A percentile compares a stretch with the other conserved stretches of the same genome.
Conservation (phyloP, 2,329 filamentous ascomycete genomes). For the Grosmannia huntii region DNA sequence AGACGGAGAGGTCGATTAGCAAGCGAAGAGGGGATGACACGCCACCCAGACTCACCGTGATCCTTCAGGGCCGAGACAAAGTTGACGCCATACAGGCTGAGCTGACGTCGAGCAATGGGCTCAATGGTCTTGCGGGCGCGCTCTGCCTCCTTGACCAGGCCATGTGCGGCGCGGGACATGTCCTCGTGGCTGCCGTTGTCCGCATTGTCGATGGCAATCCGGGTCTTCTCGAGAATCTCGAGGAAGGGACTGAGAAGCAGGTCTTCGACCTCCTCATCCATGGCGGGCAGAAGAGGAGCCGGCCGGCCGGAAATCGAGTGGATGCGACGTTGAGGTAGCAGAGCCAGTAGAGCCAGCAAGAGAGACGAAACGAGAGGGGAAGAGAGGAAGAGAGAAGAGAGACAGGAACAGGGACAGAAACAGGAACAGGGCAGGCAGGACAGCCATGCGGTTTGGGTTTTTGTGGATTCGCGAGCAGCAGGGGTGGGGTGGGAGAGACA, state of each 20-base stretch:
- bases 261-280: slow-evolving; percentile 17
- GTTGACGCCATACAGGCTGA: slow-evolving; percentile 33
- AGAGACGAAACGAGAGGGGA: too few relatives aligned
- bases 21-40: background rate
- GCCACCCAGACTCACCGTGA: slow-evolving; percentile 27
- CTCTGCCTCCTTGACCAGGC: slow-evolving; percentile 24
- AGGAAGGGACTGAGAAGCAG: slow-evolving; percentile 38
- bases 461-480: too few relatives aligned
- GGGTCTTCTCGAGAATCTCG: slow-evolving; percentile 40
- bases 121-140: slow-evolving; percentile 32
- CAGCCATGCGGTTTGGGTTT: too few relatives aligned
- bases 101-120: slow-evolving; percentile 34
- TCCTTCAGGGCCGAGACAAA: slow-evolving; percentile 41
- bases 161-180: slow-evolving; percentile 36
- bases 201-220: slow-evolving; percentile 33
- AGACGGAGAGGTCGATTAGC: background rate
- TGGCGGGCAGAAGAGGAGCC: slow-evolving; percentile 1
- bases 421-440: too few relatives aligned
- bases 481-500: too few relatives aligned
- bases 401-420: background rate
- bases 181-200: slow-evolving; percentile 23
- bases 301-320: background rate
- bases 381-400: too few relatives aligned
- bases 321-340: background rate
- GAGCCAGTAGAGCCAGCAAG: too few relatives aligned